These are phyloP conservation scores for Micromonas commoda DNA, from an alignment of 139 green algal genomes.

Conservation along the genomic window DNA sequence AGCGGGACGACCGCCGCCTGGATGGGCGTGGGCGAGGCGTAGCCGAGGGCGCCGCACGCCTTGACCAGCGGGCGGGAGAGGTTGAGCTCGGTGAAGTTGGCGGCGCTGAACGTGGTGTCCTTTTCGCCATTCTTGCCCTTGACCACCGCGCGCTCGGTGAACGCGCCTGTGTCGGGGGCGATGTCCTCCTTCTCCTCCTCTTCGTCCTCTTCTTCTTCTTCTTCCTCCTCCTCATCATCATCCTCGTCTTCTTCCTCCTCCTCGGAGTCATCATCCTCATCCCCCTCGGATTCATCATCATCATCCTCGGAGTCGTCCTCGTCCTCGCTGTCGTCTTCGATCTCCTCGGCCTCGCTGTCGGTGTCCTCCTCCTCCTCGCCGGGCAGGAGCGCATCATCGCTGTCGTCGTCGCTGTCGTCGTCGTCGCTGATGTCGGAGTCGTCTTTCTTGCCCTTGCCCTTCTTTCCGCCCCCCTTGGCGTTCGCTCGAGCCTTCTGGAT, in stretches of 20 bases:
- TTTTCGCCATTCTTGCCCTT: neutral
- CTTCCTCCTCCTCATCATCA: neutral
- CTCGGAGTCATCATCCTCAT: conserved; percentile 12
- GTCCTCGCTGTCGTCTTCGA: conserved; percentile 2
- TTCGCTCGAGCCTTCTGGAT: neutral
- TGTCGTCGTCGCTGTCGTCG: neutral
- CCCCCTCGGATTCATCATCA: neutral
- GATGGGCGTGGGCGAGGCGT: conserved; percentile 85
- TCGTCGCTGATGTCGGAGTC: neutral
- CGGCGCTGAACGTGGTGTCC: conserved; percentile 37
- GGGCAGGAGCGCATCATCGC: conserved; percentile 1
- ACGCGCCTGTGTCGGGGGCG: neutral
- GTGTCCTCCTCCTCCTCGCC: neutral
- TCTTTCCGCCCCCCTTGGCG: neutral
- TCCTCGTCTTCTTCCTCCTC: conserved; percentile 21
- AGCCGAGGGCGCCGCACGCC: conserved; percentile 80
- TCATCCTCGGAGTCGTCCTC: neutral
- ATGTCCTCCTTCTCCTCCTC: conserved; percentile 10
- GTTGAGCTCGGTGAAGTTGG: conserved; percentile 70
- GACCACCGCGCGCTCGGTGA: neutral
- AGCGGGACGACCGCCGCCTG: conserved; percentile 91
- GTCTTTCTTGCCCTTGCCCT: neutral
- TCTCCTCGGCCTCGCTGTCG: conserved; percentile 13
- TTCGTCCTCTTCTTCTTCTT: neutral
- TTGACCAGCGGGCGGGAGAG: conserved; percentile 71